Percentiles rank a stretch among this genome's conserved stretches.
phyloP scores from a whole-genome alignment of 1,139 yeast genomes.

The Hyphopichia burtonii region DNA sequence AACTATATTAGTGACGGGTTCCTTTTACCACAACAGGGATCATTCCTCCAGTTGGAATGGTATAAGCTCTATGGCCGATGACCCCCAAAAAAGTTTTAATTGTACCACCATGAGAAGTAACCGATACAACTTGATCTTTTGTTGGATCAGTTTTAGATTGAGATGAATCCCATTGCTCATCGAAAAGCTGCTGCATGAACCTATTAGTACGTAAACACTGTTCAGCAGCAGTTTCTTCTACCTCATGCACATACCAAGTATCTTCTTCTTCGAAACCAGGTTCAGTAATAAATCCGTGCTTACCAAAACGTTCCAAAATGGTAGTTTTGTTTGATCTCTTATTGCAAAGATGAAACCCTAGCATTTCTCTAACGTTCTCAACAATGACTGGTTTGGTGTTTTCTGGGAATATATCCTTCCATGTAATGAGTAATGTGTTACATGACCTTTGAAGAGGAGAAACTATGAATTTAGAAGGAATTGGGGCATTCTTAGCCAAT shows the following conservation, averaged over 20 bases:
- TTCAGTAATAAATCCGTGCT: slow-evolving; percentile 36
- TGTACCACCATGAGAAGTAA: slow-evolving; percentile 66
- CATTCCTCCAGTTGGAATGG: slow-evolving; percentile 66
- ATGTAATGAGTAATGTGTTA: slow-evolving; percentile 56
- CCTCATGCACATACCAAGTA: slow-evolving; percentile 31
- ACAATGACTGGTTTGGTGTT: slow-evolving; percentile 37
- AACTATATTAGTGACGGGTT: slow-evolving; percentile 12
- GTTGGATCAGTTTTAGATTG: slow-evolving; percentile 12
- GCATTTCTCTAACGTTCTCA: slow-evolving; percentile 64
- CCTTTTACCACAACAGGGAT: slow-evolving; percentile 58
- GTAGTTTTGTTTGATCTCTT: slow-evolving; percentile 44
- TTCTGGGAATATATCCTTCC: slow-evolving; percentile 45
- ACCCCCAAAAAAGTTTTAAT: slow-evolving; percentile 57
- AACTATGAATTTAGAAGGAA: slow-evolving; percentile 54
- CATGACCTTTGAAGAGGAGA: slow-evolving; percentile 68
- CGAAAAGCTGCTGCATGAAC: slow-evolving; percentile 53
- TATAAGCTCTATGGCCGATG: slow-evolving; percentile 54
- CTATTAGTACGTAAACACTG: slow-evolving; percentile 50
- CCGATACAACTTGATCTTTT: slow-evolving; percentile 32
- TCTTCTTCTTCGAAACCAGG: slow-evolving; percentile 51
- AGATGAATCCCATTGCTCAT: slow-evolving; percentile 24
- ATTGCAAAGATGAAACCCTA: slow-evolving; percentile 72
- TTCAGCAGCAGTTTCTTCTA: slow-evolving; percentile 35
- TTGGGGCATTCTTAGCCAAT: slow-evolving; percentile 45
- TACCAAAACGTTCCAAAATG: slow-evolving; percentile 32